These are phyloP conservation scores for Coemansia sp. DNA, from an alignment of 192 early-diverging fungal species.

Conservation along the genomic window DNA sequence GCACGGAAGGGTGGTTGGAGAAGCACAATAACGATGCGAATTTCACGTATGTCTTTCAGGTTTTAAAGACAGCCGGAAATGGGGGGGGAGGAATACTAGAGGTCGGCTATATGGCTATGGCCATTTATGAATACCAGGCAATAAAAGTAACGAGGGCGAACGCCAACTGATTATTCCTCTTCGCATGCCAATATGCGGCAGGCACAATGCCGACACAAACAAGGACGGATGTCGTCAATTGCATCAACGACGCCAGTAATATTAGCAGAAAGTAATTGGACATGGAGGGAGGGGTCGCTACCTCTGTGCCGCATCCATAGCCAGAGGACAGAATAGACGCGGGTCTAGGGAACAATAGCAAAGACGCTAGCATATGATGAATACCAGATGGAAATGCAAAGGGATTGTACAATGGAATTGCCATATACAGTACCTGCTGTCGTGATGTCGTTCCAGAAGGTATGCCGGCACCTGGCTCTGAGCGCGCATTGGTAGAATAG, in stretches of 20 bases:
- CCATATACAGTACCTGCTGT: slow-evolving; percentile 34
- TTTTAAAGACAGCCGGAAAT: too few species aligned
- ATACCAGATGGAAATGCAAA: not conserved
- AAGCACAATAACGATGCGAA: too few species aligned
- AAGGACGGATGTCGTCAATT: not conserved
- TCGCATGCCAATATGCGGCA: not conserved
- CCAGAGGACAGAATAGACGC: not conserved
- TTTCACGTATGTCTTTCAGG: too few species aligned
- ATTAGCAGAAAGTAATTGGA: not conserved
- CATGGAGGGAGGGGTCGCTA: not conserved
- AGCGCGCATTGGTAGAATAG: slow-evolving; percentile 4
- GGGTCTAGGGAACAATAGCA: not conserved
- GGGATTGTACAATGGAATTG: not conserved
- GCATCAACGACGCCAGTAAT: not conserved
- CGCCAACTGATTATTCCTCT: not conserved
- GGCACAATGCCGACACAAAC: not conserved
- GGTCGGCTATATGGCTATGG: not conserved
- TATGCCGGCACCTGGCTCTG: not conserved
- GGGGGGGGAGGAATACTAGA: not conserved
- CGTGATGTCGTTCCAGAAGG: slow-evolving; percentile 12
- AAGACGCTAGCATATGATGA: not conserved
- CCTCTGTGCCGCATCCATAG: not conserved
- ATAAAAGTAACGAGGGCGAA: not conserved
- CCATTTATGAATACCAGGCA: not conserved
- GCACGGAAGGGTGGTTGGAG: not conserved